Conservation (phyloP, 148 eudicot genomes). For the Salicornia ramosissima region DNA sequence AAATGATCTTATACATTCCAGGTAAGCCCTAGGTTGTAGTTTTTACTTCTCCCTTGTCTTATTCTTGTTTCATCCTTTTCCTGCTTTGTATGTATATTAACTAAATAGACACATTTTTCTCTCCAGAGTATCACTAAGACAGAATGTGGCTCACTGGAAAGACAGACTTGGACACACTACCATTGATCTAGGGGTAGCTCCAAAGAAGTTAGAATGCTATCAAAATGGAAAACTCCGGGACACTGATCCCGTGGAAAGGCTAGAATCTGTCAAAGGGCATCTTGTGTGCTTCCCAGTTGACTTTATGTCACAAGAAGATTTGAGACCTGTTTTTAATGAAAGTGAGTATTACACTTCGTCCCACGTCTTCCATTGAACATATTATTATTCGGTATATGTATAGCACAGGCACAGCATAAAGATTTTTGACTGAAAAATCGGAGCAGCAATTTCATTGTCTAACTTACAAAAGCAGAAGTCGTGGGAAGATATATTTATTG, state of each 20-base stretch:
- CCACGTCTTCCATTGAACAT: slow-evolving; percentile 79
- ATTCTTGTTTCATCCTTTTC: background rate
- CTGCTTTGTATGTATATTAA: background rate
- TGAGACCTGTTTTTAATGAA: slow-evolving; percentile 94
- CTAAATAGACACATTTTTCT: background rate
- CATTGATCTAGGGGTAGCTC: slow-evolving; percentile 89
- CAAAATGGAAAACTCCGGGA: slow-evolving; percentile 64
- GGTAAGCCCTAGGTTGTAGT: slow-evolving; percentile 35
- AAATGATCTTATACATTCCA: slow-evolving; percentile 86
- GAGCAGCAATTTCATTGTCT: background rate
- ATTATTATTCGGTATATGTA: slow-evolving; percentile 1
- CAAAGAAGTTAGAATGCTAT: slow-evolving; percentile 69
- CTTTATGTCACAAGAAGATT: slow-evolving; percentile 88
- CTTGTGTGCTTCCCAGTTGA: slow-evolving; percentile 93
- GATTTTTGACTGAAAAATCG: background rate
- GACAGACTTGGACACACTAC: slow-evolving; percentile 93
- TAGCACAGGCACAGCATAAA: background rate
- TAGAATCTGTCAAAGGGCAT: slow-evolving; percentile 78
- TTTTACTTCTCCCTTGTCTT: background rate
- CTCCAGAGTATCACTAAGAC: slow-evolving; percentile 75
- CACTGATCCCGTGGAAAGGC: slow-evolving; percentile 78
- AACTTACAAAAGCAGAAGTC: slow-evolving; percentile 4
- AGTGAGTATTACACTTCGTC: slow-evolving; percentile 93
- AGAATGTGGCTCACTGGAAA: slow-evolving; percentile 76
- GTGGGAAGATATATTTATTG: slow-evolving; percentile 8